Conservation (phyloP, 179 eudicot species). For the Carnegiea gigantea region DNA sequence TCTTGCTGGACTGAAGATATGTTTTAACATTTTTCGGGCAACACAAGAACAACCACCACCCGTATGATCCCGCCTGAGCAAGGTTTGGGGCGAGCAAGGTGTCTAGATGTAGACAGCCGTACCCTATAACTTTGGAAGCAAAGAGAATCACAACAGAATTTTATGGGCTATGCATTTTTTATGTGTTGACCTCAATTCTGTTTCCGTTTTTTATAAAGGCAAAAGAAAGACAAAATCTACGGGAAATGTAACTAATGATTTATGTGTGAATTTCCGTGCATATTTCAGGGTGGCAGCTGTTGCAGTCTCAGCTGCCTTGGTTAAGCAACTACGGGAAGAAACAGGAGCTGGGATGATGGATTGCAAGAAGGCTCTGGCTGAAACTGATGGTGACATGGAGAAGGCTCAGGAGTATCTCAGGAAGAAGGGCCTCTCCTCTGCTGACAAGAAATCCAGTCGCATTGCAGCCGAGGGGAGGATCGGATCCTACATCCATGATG, state of each 20-base stretch:
- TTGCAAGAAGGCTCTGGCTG: constrained; percentile 93
- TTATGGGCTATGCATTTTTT: no score
- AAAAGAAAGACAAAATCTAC: background rate
- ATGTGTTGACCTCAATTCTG: no score
- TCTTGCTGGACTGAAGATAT: no score
- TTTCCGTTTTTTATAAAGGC: no score
- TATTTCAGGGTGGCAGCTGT: constrained; percentile 45
- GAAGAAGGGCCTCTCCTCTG: constrained; percentile 86
- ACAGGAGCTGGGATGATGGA: constrained; percentile 99
- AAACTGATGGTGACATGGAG: constrained; percentile 85
- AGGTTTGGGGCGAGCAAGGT: no score
- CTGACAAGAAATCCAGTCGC: constrained; percentile 92
- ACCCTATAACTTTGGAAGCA: no score
- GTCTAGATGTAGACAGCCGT: no score
- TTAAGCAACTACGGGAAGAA: constrained; percentile 89
- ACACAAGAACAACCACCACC: no score
- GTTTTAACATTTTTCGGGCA: no score
- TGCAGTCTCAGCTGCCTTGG: constrained; percentile 80
- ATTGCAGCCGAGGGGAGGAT: constrained; percentile 93
- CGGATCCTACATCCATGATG: constrained; percentile 92
- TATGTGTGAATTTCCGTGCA: background rate
- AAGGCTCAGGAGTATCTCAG: constrained; percentile 93
- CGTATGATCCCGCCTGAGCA: no score
- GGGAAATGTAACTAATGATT: background rate
- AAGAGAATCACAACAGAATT: no score